phyloP scores from a whole-genome alignment of 345 rosid species.

The Trapa bicornis region DNA sequence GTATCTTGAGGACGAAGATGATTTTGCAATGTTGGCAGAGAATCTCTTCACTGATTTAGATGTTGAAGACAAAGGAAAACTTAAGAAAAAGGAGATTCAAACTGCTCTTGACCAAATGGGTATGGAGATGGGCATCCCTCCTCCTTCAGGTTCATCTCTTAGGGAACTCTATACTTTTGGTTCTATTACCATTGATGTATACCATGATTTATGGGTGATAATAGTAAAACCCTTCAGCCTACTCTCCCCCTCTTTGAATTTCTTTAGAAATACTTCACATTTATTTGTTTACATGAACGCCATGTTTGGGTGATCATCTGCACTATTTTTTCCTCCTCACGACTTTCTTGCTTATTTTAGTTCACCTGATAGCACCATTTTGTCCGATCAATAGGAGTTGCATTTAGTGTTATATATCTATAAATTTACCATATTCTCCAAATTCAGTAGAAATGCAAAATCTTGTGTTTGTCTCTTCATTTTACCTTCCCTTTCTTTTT shows the following conservation, averaged over 20 bases:
- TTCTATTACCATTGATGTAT: not conserved
- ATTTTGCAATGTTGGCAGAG: conserved; percentile 91
- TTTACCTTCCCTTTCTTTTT: not conserved
- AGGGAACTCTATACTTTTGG: not conserved
- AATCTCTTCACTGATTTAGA: conserved; percentile 79
- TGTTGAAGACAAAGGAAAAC: conserved; percentile 68
- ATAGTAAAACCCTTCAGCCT: not conserved
- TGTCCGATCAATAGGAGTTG: too few species aligned
- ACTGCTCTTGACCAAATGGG: conserved; percentile 69
- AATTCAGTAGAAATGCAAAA: not conserved
- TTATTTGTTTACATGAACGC: not conserved
- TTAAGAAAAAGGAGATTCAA: conserved; percentile 41
- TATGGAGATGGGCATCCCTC: conserved; percentile 79
- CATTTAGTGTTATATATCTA: not conserved
- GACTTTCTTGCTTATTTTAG: too few species aligned
- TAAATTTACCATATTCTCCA: not conserved
- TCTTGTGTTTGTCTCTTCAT: not conserved
- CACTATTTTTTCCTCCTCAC: too few species aligned
- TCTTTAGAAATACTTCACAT: not conserved
- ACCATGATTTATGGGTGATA: not conserved
- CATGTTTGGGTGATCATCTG: not conserved
- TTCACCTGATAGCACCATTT: not conserved
- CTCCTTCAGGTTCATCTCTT: conserved; percentile 44
- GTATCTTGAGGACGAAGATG: conserved; percentile 80
- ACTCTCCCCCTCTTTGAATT: not conserved